A percentile compares a stretch with the other conserved stretches of the same genome.
Evolutionary conservation across 1,139 yeast species (phyloP).

Genomic region (Yamadazyma songkhlaensis): DNA sequence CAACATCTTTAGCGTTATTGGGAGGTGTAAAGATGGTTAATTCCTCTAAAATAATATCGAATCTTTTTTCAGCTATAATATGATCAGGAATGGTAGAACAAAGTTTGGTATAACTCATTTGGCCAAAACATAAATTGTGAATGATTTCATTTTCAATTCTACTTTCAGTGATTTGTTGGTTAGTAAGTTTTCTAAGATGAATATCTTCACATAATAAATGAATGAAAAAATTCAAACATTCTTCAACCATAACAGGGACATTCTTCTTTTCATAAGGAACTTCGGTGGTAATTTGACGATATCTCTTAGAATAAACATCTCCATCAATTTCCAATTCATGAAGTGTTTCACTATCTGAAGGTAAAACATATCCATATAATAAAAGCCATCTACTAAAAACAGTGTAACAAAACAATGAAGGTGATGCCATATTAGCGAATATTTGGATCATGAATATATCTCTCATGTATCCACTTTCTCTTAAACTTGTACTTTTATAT

Average conservation of each 20-base stretch:
- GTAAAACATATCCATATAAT: slow-evolving; percentile 44
- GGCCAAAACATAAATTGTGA: slow-evolving; percentile 75
- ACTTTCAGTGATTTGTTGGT: slow-evolving; percentile 48
- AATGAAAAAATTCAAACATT: slow-evolving; percentile 69
- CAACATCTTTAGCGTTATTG: slow-evolving; percentile 59
- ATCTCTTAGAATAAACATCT: background rate
- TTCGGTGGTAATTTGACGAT: slow-evolving; percentile 1
- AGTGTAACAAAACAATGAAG: slow-evolving; percentile 56
- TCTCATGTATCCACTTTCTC: slow-evolving; percentile 79
- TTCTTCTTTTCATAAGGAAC: slow-evolving; percentile 42
- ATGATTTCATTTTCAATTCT: slow-evolving; percentile 68
- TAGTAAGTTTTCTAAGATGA: slow-evolving; percentile 50
- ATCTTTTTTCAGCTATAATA: slow-evolving; percentile 65
- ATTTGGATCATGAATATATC: slow-evolving; percentile 74
- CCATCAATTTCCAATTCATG: background rate
- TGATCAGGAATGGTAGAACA: slow-evolving; percentile 73
- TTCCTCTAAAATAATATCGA: slow-evolving; percentile 63
- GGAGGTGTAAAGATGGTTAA: slow-evolving; percentile 67
- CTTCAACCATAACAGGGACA: slow-evolving; percentile 68
- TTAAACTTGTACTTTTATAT: slow-evolving; percentile 74
- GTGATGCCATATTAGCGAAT: slow-evolving; percentile 55
- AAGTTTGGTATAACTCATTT: slow-evolving; percentile 69
- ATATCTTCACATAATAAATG: slow-evolving; percentile 68
- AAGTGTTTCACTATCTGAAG: slow-evolving; percentile 2
- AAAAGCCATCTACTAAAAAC: slow-evolving; percentile 73